Evolutionary conservation across 2,329 filamentous ascomycete genomes (phyloP).

Genomic region (Lasiodiplodia gonubiensis): DNA sequence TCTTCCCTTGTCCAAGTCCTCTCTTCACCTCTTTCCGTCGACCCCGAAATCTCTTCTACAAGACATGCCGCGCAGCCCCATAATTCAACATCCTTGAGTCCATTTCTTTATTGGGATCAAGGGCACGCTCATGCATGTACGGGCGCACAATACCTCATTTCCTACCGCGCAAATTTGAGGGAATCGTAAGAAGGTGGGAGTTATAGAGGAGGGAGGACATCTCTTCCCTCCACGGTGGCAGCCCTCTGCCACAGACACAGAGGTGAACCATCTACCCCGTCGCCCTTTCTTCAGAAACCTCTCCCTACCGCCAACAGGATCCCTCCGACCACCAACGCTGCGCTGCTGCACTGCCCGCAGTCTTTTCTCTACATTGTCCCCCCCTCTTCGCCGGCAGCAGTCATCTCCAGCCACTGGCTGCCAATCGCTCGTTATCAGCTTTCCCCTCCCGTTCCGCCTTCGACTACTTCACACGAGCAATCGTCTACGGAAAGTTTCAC

Average conservation of each 20-base stretch:
- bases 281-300: not conserved
- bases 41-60: not conserved
- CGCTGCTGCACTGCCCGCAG: too few relatives aligned
- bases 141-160: constrained; percentile 18
- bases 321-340: too few relatives aligned
- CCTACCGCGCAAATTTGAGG: not conserved
- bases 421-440: too few relatives aligned
- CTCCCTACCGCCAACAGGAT: not conserved
- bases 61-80: not conserved
- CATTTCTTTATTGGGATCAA: not conserved
- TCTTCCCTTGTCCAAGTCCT: not conserved
- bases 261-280: not conserved
- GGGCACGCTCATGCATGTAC: not conserved
- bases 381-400: too few relatives aligned
- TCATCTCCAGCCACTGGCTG: too few relatives aligned
- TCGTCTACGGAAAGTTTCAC: too few relatives aligned
- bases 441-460: too few relatives aligned
- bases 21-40: not conserved
- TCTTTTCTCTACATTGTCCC: not conserved
- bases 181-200: not conserved
- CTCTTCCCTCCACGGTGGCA: not conserved
- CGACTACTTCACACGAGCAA: too few relatives aligned
- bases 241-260: not conserved
- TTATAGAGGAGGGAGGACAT: not conserved
- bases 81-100: not conserved